Evolutionary conservation across 768 basidiomycete species (phyloP).

Genomic region (Leccinum ochraceum): DNA sequence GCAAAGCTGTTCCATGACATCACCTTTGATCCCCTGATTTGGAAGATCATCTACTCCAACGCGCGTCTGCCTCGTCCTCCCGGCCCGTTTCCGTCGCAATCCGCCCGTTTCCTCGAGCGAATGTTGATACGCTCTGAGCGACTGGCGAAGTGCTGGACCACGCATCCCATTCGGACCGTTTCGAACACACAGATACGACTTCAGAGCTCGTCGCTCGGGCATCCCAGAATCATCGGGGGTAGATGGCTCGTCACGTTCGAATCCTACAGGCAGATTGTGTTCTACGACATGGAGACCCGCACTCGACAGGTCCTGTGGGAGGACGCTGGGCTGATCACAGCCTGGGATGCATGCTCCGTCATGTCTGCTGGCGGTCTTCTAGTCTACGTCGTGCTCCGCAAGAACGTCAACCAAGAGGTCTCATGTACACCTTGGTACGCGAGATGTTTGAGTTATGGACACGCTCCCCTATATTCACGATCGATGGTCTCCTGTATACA

Average conservation of each 20-base stretch:
- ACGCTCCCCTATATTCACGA: background rate
- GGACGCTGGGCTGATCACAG: background rate
- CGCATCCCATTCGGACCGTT: slow-evolving; percentile 5
- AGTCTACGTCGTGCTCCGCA: background rate
- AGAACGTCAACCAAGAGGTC: background rate
- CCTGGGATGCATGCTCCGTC: slow-evolving; percentile 5
- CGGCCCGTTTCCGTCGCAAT: slow-evolving; percentile 11
- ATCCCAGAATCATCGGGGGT: slow-evolving; percentile 5
- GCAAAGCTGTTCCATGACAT: slow-evolving; percentile 8
- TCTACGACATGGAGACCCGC: slow-evolving; percentile 1
- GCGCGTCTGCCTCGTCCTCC: slow-evolving; percentile 6
- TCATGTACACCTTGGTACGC: background rate
- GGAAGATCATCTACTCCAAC: slow-evolving; percentile 9
- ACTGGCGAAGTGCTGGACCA: slow-evolving; percentile 9
- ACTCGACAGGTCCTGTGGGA: slow-evolving; percentile 7
- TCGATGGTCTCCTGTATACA: background rate
- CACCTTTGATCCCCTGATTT: slow-evolving; percentile 1
- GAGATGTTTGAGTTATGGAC: background rate
- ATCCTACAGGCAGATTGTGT: background rate
- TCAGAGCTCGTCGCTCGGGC: background rate
- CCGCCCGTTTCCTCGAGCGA: slow-evolving; percentile 9
- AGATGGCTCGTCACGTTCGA: slow-evolving; percentile 11
- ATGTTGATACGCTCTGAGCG: slow-evolving; percentile 5
- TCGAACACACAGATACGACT: slow-evolving; percentile 3
- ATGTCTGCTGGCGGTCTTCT: background rate